Percentiles rank a stretch among this genome's conserved stretches.
Conservation (phyloP, 2,329 filamentous ascomycete genomes). For the Fusarium sp. region DNA sequence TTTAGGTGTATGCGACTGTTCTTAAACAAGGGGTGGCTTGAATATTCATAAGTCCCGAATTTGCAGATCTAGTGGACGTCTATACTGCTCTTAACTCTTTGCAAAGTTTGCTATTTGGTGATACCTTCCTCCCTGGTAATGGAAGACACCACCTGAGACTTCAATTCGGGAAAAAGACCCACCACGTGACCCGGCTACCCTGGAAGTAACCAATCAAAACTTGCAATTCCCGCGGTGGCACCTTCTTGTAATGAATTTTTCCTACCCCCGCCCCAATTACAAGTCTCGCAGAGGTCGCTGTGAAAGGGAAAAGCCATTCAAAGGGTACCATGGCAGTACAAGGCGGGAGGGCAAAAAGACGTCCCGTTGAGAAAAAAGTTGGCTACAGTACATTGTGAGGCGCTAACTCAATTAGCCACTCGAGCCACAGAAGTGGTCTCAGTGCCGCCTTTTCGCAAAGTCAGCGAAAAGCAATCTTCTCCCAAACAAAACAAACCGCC, state of each 20-base stretch:
- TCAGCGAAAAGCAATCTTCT: constrained; percentile 44
- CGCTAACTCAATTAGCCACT: constrained; percentile 34
- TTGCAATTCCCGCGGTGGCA: neutral
- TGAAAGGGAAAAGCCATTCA: constrained; percentile 11
- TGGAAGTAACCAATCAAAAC: constrained; percentile 15
- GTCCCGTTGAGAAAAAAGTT: constrained; percentile 4
- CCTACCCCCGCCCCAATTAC: constrained; percentile 22
- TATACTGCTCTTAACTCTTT: neutral
- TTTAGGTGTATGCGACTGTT: too few relatives aligned
- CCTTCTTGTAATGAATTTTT: constrained; percentile 20
- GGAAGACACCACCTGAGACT: neutral
- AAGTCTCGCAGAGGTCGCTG: constrained; percentile 33
- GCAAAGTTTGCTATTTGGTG: neutral
- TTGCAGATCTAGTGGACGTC: too few relatives aligned
- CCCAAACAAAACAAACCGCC: constrained; percentile 41
- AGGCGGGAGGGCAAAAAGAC: neutral
- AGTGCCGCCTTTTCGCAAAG: constrained; percentile 40
- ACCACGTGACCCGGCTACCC: constrained; percentile 5
- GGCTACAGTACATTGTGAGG: constrained; percentile 9
- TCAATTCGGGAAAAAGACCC: constrained; percentile 1
- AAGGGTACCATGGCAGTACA: constrained; percentile 35
- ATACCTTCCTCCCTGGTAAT: constrained; percentile 7
- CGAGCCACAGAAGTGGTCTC: constrained; percentile 21
- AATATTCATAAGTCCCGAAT: too few relatives aligned
- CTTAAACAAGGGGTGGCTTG: too few relatives aligned